Percentiles rank a stretch among this genome's conserved stretches.
Evolutionary conservation across 495 filamentous ascomycete genomes (phyloP).

Genomic region (Aspergillus cavernicola): DNA sequence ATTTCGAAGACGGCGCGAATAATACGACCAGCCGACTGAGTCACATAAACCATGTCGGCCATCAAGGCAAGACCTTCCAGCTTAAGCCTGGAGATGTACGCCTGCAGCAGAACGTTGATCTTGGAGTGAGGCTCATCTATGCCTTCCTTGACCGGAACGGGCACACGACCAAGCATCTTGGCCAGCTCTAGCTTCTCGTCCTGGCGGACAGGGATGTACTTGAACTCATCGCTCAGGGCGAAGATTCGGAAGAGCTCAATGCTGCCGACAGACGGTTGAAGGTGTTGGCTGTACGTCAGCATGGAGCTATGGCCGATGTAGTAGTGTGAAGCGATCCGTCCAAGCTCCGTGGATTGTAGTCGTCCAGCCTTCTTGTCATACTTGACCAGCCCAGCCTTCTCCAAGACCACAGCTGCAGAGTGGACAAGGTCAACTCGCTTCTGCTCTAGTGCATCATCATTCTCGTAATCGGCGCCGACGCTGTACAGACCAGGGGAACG

Average conservation of each 20-base stretch:
- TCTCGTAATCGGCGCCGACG: constrained; percentile 91
- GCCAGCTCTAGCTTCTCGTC: constrained; percentile 96
- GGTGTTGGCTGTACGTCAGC: constrained; percentile 91
- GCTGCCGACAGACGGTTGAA: constrained; percentile 84
- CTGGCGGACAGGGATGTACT: constrained; percentile 95
- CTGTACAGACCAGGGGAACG: constrained; percentile 94
- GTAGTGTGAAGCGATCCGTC: constrained; percentile 93
- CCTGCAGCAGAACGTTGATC: constrained; percentile 98
- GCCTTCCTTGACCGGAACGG: constrained; percentile 94
- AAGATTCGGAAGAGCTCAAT: constrained; percentile 99
- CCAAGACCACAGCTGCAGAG: constrained; percentile 83
- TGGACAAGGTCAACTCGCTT: constrained; percentile 96
- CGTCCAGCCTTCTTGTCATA: constrained; percentile 94
- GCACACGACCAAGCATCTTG: constrained; percentile 84
- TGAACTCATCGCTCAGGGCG: constrained; percentile 95
- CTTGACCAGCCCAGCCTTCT: constrained; percentile 82
- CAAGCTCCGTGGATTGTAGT: constrained; percentile 88
- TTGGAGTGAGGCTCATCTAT: constrained; percentile 97
- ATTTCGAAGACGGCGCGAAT: constrained; percentile 96
- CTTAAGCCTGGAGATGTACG: constrained; percentile 92
- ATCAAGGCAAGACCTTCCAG: constrained; percentile 92
- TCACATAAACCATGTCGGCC: constrained; percentile 99
- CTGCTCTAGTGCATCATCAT: constrained; percentile 87
- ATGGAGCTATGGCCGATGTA: constrained; percentile 97
- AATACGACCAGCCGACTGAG: constrained; percentile 95